phyloP scores from a whole-genome alignment of 2,329 filamentous ascomycete genomes.

The Dothideomycetidae sp. region DNA sequence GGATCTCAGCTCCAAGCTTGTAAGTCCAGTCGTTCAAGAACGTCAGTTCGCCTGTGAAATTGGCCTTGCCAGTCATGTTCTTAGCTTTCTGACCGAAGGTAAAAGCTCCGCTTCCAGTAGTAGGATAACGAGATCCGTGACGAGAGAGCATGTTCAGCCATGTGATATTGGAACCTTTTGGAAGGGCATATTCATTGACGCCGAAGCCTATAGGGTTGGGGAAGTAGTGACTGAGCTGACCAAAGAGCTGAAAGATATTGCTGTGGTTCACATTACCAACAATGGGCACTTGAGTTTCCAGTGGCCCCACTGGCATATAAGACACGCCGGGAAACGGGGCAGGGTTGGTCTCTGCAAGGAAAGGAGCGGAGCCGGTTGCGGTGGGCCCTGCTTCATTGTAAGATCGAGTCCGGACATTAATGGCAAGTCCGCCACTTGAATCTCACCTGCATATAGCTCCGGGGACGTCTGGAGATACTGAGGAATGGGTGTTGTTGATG shows the following conservation, averaged over 20 bases:
- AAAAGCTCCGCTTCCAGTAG: constrained; percentile 41
- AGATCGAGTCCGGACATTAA: neutral
- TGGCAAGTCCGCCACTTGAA: neutral
- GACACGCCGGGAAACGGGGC: constrained; percentile 47
- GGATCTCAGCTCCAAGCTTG: constrained; percentile 53
- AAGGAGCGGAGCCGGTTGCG: constrained; percentile 54
- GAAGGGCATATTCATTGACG: constrained; percentile 55
- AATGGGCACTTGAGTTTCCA: constrained; percentile 58
- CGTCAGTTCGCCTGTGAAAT: constrained; percentile 43
- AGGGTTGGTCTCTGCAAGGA: constrained; percentile 55
- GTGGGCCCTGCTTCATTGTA: constrained; percentile 41
- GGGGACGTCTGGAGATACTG: constrained; percentile 51
- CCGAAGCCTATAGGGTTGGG: constrained; percentile 57
- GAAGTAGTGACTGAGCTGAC: constrained; percentile 54
- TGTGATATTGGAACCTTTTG: constrained; percentile 50
- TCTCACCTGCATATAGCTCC: constrained; percentile 33
- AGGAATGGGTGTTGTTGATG: constrained; percentile 38
- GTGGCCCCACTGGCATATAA: constrained; percentile 53
- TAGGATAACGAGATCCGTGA: constrained; percentile 62
- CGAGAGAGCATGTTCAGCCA: constrained; percentile 61
- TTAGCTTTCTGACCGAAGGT: constrained; percentile 44
- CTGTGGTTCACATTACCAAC: constrained; percentile 41
- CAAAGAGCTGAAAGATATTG: constrained; percentile 59
- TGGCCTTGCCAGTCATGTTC: constrained; percentile 39
- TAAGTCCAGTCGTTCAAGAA: constrained; percentile 60